These are phyloP conservation scores for Debaryomyces psychrophilus DNA, from an alignment of 1,139 yeast species.

Conservation along the genomic window DNA sequence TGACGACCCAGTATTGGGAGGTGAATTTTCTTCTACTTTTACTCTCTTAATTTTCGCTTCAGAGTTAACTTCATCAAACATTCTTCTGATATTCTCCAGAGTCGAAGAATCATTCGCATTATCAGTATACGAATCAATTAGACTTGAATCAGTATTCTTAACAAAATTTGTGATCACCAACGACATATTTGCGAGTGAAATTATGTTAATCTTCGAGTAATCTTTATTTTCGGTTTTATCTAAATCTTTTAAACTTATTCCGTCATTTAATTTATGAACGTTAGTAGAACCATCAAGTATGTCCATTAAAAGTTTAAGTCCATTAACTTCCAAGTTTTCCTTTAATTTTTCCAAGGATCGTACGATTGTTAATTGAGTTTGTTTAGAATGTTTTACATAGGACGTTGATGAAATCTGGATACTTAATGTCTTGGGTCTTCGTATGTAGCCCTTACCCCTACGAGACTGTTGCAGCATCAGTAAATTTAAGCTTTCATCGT, in stretches of 20 bases:
- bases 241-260: conserved; percentile 40
- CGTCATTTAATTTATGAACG: conserved; percentile 33
- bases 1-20: background rate
- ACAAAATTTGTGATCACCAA: conserved; percentile 59
- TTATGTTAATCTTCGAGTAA: conserved; percentile 33
- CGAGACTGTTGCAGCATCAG: conserved; percentile 28
- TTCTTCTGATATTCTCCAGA: conserved; percentile 19
- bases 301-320: conserved; percentile 38
- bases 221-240: conserved; percentile 17
- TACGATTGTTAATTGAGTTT: conserved; percentile 44
- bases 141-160: conserved; percentile 39
- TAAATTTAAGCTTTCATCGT: conserved; percentile 60
- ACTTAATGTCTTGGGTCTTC: conserved; percentile 58
- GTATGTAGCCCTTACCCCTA: conserved; percentile 29
- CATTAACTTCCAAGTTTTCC: conserved; percentile 28
- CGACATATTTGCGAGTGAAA: conserved; percentile 54
- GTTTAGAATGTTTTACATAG: conserved; percentile 43
- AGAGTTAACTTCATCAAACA: conserved; percentile 26
- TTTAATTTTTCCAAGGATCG: conserved; percentile 45
- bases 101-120: conserved; percentile 12
- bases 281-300: conserved; percentile 29
- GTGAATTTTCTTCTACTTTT: conserved; percentile 2
- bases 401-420: conserved; percentile 32
- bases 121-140: conserved; percentile 54
- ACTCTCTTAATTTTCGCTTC: conserved; percentile 1